Evolutionary conservation across 768 basidiomycete genomes (phyloP).

Genomic region (Cystofilobasidium capitatum): DNA sequence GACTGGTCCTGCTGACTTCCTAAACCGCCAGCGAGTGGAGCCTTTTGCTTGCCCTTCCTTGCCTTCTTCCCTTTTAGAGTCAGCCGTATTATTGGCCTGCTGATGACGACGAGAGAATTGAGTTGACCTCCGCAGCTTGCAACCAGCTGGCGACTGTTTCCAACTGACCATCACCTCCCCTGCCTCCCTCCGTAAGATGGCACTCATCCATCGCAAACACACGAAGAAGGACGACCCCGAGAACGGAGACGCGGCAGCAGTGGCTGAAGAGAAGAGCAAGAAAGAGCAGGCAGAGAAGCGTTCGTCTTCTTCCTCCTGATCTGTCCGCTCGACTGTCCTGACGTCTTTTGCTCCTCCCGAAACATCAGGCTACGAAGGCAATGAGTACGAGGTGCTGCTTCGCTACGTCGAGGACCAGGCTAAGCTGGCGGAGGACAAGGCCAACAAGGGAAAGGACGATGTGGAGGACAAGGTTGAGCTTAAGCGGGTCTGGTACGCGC

Average conservation of each 20-base stretch:
- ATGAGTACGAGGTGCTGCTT: constrained; percentile 43
- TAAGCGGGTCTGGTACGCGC: constrained; percentile 44
- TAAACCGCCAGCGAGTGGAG: too few species aligned
- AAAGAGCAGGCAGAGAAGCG: neutral
- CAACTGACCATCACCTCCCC: too few species aligned
- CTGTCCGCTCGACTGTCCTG: neutral
- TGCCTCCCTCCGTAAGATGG: neutral
- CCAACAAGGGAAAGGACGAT: constrained; percentile 37
- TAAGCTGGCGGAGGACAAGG: constrained; percentile 31
- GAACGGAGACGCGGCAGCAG: neutral
- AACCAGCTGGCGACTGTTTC: too few species aligned
- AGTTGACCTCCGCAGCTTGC: too few species aligned
- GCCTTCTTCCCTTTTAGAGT: too few species aligned
- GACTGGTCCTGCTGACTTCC: too few species aligned
- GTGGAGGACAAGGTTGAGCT: constrained; percentile 36
- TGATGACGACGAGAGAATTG: too few species aligned
- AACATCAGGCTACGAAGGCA: constrained; percentile 27
- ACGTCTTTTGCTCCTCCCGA: neutral
- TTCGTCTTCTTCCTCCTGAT: neutral
- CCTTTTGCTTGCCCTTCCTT: too few species aligned
- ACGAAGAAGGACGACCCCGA: constrained; percentile 5
- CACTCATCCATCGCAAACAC: neutral
- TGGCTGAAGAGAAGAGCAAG: neutral
- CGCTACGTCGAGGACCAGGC: constrained; percentile 40
- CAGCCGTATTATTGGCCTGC: too few species aligned